phyloP scores from a whole-genome alignment of 305 asterid genomes.

The Solanum hybrid region DNA sequence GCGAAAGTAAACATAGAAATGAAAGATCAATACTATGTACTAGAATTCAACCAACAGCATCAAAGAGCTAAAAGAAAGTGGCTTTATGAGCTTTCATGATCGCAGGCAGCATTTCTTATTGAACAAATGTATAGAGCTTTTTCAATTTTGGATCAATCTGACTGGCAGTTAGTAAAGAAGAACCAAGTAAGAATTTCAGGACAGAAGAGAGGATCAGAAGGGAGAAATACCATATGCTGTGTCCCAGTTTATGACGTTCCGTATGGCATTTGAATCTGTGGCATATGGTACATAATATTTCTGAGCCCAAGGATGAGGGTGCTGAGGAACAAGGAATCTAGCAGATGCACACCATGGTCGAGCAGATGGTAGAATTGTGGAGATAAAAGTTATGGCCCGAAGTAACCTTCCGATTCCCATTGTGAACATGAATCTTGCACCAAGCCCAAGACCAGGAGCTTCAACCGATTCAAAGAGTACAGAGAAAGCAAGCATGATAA shows the following conservation, averaged over 20 bases:
- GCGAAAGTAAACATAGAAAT: constrained; percentile 2
- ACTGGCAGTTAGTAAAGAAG: not conserved
- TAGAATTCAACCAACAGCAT: not conserved
- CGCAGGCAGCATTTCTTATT: not conserved
- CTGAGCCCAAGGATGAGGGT: constrained; percentile 87
- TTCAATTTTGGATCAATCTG: not conserved
- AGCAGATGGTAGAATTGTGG: constrained; percentile 90
- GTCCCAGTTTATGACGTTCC: constrained; percentile 51
- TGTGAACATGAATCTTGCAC: constrained; percentile 89
- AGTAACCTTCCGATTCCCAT: constrained; percentile 95
- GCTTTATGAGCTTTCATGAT: not conserved
- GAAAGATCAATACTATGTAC: not conserved
- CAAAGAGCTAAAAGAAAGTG: not conserved
- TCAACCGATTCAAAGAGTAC: constrained; percentile 73
- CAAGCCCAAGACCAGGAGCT: constrained; percentile 95
- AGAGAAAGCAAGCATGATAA: constrained; percentile 86
- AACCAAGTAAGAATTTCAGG: not conserved
- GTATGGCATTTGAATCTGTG: constrained; percentile 55
- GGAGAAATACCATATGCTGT: constrained; percentile 51
- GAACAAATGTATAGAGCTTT: not conserved
- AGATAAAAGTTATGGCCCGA: constrained; percentile 71
- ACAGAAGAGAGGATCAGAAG: not conserved
- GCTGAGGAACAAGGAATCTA: constrained; percentile 63
- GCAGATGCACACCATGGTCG: constrained; percentile 96
- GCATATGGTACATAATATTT: constrained; percentile 83